Base-by-base conservation (phyloP, 2,329 filamentous ascomycete species). In the Diaporthe helianthi region DNA sequence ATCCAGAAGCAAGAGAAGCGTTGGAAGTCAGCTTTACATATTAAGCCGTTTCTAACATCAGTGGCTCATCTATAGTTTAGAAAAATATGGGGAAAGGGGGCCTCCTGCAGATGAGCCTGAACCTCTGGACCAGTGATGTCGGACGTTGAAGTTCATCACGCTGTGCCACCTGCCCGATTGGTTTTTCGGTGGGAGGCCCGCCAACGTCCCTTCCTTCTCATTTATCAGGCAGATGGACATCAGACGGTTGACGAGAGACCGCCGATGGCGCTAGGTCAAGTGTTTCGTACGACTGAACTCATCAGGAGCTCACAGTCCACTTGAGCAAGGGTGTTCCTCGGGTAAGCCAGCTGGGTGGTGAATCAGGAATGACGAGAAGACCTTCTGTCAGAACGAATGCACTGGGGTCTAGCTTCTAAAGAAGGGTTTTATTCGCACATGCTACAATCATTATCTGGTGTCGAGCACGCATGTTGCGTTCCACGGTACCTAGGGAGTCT, bases 221-320 rank as follows among this genome's bases (percentile, higher is more conserved):
- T 46, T 7, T 1, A 31, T 26, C 4, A 22, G 10, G 38, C 9
- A 31, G 53, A 15, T 55, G 12, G 5, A 9, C 8, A 24, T 22
- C 33, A 33, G 13, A 24, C 1, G n/a, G n/a, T n/a, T n/a, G 13
- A 22, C 15, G 24, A 13, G 7, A 8, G 6, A 17, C 29, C 6
- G n/a, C 3, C n/a, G 1, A 5, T n/a, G n/a, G 9, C 3, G 5
- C 1, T 26, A 19, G 1, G 17, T n/a, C 13, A 12, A 12, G 26
- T 4, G 17, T 0, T 53, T 5, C 17, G 9, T 22, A 3, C 31
- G 9, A 17, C 49, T n/a, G 5, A 52, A 31, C 6, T n/a, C 26
- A 31, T 52, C 2, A 15, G n/a, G 15, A 31, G 49, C 3, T n/a
- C n/a, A n/a, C n/a, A n/a, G n/a, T n/a, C n/a, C n/a, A n/a, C n/a